phyloP scores from a whole-genome alignment of 2,329 filamentous ascomycete species.

The Colletotrichum euphorbiae region DNA sequence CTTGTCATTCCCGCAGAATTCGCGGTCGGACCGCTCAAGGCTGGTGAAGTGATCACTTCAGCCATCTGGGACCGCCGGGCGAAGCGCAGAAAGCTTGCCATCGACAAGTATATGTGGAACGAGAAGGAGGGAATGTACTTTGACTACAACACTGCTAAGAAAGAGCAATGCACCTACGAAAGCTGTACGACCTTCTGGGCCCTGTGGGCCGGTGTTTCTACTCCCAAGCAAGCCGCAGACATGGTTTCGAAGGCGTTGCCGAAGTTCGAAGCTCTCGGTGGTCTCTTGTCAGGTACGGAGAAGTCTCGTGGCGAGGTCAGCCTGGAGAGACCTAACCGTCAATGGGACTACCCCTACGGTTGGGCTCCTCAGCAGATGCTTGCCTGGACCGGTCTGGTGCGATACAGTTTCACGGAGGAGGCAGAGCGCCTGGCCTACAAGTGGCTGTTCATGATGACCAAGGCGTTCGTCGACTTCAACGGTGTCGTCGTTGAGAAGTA shows the following conservation, averaged over 20 bases:
- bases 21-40: conserved; percentile 73
- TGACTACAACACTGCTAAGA: conserved; percentile 90
- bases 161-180: conserved; percentile 86
- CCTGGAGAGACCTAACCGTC: conserved; percentile 88
- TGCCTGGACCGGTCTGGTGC: conserved; percentile 91
- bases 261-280: conserved; percentile 88
- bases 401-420: conserved; percentile 92
- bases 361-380: conserved; percentile 99
- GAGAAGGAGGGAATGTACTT: conserved; percentile 95
- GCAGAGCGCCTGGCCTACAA: conserved; percentile 92
- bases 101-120: conserved; percentile 96
- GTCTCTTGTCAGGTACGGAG: conserved; percentile 89
- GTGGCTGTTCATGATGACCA: conserved; percentile 98
- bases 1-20: conserved; percentile 87
- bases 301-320: conserved; percentile 85
- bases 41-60: conserved; percentile 82
- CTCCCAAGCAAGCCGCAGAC: conserved; percentile 84
- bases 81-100: conserved; percentile 82
- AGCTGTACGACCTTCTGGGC: conserved; percentile 96
- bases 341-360: conserved; percentile 98
- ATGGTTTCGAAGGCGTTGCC: conserved; percentile 87
- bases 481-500: conserved; percentile 99
- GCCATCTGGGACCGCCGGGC: conserved; percentile 91
- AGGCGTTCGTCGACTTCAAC: conserved; percentile 98
- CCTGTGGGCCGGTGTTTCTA: conserved; percentile 92